phyloP scores from a whole-genome alignment of 306 rosid genomes.

The Pachyrhizus erosus region DNA sequence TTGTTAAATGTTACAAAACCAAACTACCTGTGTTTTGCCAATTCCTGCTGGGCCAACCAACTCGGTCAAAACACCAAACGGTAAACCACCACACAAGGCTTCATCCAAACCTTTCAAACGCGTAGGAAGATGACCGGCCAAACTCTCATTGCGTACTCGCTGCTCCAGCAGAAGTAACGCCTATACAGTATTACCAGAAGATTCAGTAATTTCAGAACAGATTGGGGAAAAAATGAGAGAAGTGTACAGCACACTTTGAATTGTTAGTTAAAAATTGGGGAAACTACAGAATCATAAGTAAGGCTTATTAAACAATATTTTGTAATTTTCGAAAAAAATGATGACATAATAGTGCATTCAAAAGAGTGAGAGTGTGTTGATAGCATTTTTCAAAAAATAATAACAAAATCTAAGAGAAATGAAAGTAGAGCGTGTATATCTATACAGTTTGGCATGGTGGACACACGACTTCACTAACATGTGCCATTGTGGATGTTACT shows the following conservation, averaged over 20 bases:
- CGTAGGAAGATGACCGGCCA: conserved; percentile 86
- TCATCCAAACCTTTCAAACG: conserved; percentile 84
- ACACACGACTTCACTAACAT: conserved; percentile 80
- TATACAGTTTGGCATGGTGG: conserved; percentile 89
- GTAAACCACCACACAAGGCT: conserved; percentile 88
- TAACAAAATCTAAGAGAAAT: not conserved
- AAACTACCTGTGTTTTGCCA: conserved; percentile 84
- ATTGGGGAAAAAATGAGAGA: not conserved
- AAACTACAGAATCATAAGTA: too few relatives aligned
- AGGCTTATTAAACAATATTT: too few relatives aligned
- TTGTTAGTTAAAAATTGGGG: too few relatives aligned
- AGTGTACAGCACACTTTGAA: too few relatives aligned
- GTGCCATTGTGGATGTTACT: conserved; percentile 70
- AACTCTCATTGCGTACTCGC: conserved; percentile 63
- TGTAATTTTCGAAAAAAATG: too few relatives aligned
- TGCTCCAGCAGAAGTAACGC: conserved; percentile 76
- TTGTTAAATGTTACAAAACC: not conserved
- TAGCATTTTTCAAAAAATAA: not conserved
- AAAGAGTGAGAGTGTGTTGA: too few relatives aligned
- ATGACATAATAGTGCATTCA: too few relatives aligned
- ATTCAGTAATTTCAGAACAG: conserved; percentile 33
- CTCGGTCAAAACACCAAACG: conserved; percentile 92
- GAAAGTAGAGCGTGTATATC: not conserved
- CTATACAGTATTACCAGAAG: conserved; percentile 50
- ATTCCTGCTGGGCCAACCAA: conserved; percentile 97